Base-by-base conservation (phyloP, 768 basidiomycete genomes). In the Pleurotus giganteus region DNA sequence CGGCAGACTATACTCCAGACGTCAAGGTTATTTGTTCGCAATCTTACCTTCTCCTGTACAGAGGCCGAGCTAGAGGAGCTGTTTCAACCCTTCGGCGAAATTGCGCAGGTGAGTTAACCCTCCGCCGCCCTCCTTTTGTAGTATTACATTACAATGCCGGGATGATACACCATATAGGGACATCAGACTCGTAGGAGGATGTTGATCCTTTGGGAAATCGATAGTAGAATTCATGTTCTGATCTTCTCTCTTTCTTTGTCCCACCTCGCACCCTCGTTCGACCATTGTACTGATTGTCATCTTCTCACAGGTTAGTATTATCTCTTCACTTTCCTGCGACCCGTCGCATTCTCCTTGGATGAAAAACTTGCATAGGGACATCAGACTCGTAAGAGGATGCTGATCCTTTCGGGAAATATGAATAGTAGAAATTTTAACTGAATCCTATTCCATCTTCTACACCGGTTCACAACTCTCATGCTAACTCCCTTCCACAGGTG, bases 1-100 rank as follows among this genome's bases (percentile, higher is more conserved):
- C 71, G 66, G 47, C 74, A 77, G 29, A 82, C 85, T 1, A 88
- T 96, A 50, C 71, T 87, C 4, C 78, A 80, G 54, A 95, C 94
- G 0, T 79, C 83, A 1, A 83, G 95, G 3, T 73, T 98, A 2
- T 98, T 98, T 65, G 73, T 99, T 4, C 91, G 97, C n/a, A 99
- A 98, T 65, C 70, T 99, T n/a, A 78, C 94, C 0, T 98, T 94
- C 63, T 82, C 86, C 0, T 91, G 89, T 55, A 86, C 88, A 5
- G 81, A 88, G 15, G 68, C 74, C 2, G 94, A 97, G 47, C 70
- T 98, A 0, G 63, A 68, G 2, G 75, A 78, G 11, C 75, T 86
- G 2, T 94, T 94, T 67, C 66, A 69, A 2, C 73, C 80, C 0
- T 91, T 82, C 65, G 95, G 95, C 7, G 74, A 82, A 42, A 66